phyloP scores from a whole-genome alignment of 2,329 filamentous ascomycete species.

The Pseudogymnoascus sp. region DNA sequence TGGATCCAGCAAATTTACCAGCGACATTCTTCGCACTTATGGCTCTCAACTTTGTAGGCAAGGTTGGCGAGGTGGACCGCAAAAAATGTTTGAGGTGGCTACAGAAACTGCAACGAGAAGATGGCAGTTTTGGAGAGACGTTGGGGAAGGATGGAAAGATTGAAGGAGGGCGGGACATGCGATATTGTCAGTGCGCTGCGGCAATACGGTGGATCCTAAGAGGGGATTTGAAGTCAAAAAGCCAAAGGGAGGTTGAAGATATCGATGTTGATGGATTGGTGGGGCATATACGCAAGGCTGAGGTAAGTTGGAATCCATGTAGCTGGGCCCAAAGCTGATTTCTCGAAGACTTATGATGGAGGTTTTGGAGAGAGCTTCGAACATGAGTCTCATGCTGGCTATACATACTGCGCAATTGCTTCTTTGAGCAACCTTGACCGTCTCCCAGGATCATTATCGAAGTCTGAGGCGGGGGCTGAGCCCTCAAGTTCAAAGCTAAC shows the following conservation, averaged over 20 bases:
- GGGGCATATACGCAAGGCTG: conserved; percentile 60
- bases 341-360: conserved; percentile 26
- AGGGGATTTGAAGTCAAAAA: conserved; percentile 46
- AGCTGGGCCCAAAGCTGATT: conserved; percentile 3
- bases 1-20: conserved; percentile 75
- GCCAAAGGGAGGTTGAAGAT: conserved; percentile 55
- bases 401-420: conserved; percentile 80
- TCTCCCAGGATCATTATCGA: conserved; percentile 18
- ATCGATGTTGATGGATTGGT: conserved; percentile 67
- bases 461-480: background rate
- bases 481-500: conserved; percentile 22
- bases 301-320: conserved; percentile 34
- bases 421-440: conserved; percentile 62
- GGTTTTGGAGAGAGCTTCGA: conserved; percentile 27
- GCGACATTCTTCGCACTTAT: conserved; percentile 85
- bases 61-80: conserved; percentile 59
- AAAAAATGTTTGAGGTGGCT: conserved; percentile 67
- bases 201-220: conserved; percentile 75
- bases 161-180: conserved; percentile 75
- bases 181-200: conserved; percentile 80
- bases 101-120: conserved; percentile 62
- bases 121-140: conserved; percentile 89
- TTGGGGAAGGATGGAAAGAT: conserved; percentile 50
- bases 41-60: conserved; percentile 54
- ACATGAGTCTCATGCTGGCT: conserved; percentile 50